Evolutionary conservation across 371 early-diverging fungal species (phyloP), one percentile per base, ranked within the genome.

Genomic region (Actinomortierella wolfii): DNA sequence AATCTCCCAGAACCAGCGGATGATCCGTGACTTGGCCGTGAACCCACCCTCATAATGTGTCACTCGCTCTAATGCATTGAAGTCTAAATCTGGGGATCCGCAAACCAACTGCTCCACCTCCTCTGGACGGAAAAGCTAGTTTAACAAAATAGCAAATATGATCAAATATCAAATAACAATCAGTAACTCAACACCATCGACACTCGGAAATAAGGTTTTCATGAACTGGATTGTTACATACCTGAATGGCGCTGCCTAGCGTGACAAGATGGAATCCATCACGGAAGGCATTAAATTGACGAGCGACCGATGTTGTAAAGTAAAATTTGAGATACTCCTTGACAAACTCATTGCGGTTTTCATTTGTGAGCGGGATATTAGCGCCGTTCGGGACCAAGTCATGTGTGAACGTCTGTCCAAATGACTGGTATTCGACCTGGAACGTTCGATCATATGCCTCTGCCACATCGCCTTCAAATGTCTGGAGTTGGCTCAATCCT

Each of bases 81-180:
- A 88, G 61, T 99, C 95, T 39, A 98, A 67, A 58, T 93, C 91
- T 2, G 91, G 89, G 24, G 90, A 89, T 14, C 99, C 99, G 47
- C 96, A 92, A n/a, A 99, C 90, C 41, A 99, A 83, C 64, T 92
- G 87, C 76, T 98, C 97, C 21, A 99, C 86, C 75, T 99, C 99
- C 68, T 94, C 92, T 0, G 97, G 94, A 52, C 91, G 81, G 76
- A 97, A 96, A 18, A 95, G 82, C 79, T 89, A 67, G 51, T 79
- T 59, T 29, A 64, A 58, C 0, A 28, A 14, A 13, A 42, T 51
- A 42, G 21, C 44, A n/a, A n/a, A n/a, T n/a, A n/a, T n/a, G n/a
- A n/a, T n/a, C n/a, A n/a, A n/a, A n/a, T n/a, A n/a, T n/a, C n/a
- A n/a, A n/a, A n/a, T n/a, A n/a, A n/a, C n/a, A n/a, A n/a, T n/a